Conservation (phyloP, 225 moss, liverwort and hornwort species). For the Rhytidiadelphus loreus region DNA sequence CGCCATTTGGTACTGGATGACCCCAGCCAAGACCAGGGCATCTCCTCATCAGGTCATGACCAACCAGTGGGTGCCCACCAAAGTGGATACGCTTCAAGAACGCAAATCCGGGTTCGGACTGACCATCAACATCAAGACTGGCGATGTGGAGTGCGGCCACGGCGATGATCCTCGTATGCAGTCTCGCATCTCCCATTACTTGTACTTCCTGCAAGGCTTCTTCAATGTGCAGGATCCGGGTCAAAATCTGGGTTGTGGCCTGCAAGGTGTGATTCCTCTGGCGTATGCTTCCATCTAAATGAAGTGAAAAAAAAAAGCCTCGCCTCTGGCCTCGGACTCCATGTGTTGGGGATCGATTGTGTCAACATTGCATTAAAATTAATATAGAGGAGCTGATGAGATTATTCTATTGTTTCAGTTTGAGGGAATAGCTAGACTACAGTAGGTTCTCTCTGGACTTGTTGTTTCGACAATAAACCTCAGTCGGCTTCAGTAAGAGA, state of each 20-base stretch:
- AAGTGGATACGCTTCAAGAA: background rate
- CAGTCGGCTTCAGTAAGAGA: background rate
- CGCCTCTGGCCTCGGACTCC: too few species aligned
- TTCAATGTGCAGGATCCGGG: slow-evolving; percentile 27
- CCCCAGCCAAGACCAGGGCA: slow-evolving; percentile 63
- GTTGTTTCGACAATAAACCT: slow-evolving; percentile 2
- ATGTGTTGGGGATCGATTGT: background rate
- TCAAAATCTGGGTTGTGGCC: slow-evolving; percentile 37
- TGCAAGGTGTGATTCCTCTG: slow-evolving; percentile 59
- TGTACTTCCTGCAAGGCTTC: slow-evolving; percentile 27
- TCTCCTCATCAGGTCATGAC: slow-evolving; percentile 82
- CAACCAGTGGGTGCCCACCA: slow-evolving; percentile 47
- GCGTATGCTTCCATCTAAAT: slow-evolving; percentile 40
- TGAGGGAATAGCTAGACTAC: background rate
- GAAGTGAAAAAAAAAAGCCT: too few species aligned
- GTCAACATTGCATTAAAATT: background rate
- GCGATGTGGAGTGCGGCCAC: slow-evolving; percentile 82
- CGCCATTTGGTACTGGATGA: slow-evolving; percentile 75
- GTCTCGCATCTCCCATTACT: slow-evolving; percentile 60
- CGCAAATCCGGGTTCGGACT: slow-evolving; percentile 63
- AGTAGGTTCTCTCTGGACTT: background rate
- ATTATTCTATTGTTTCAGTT: background rate
- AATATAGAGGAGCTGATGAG: background rate
- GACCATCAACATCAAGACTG: slow-evolving; percentile 68
- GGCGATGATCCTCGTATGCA: slow-evolving; percentile 67